Evolutionary conservation across 176 grass and related monocot genomes (phyloP), one percentile per base, ranked within the genome.

Genomic region (Triticum timopheevii): DNA sequence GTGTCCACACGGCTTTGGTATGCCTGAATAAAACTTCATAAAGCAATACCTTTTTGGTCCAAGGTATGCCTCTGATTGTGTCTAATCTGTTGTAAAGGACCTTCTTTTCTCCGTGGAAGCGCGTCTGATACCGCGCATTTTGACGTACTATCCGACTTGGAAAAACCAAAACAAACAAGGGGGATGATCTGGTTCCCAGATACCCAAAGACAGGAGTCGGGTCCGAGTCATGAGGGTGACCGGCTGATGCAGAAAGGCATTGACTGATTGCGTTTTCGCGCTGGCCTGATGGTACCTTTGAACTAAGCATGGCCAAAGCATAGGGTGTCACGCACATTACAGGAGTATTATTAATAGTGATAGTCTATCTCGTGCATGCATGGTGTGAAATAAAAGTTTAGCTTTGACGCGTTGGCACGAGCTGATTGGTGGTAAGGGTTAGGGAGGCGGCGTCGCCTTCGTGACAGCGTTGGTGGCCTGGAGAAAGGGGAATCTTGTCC

Each of bases 181-280:
- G 3, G 34, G 89, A 66, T 61, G 75, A 58, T 73, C 20, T 76
- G 85, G 22, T 45, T 75, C 45, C 61, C 25, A 61, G 38, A n/a
- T 80, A 75, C 44, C 67, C 24, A 61, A 52, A 23, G 85, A 76
- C 89, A 20, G 81, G 69, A 85, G 85, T 91, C 45, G 47, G 63
- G 8, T 69, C 85, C 3, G 61, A 84, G 76, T 85, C 77, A 88
- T 61, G 77, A 81, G 67, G 25, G 25, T 13, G 76, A 44, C 62
- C 1, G 12, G 38, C 4, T 88, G 61, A 73, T 85, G 89, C 76
- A 24, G 47, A 84, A 67, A 49, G 9, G n/a, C 31, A 72, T 5
- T 19, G 68, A 61, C 74, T 72, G 80, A 38, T 75, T 87, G 80
- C 69, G 5, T 59, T 40, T 86, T 86, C 72, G 13, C 49, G 33